Conservation (phyloP, 1,284 basidiomycete genomes). For the Pterulicium gracile region DNA sequence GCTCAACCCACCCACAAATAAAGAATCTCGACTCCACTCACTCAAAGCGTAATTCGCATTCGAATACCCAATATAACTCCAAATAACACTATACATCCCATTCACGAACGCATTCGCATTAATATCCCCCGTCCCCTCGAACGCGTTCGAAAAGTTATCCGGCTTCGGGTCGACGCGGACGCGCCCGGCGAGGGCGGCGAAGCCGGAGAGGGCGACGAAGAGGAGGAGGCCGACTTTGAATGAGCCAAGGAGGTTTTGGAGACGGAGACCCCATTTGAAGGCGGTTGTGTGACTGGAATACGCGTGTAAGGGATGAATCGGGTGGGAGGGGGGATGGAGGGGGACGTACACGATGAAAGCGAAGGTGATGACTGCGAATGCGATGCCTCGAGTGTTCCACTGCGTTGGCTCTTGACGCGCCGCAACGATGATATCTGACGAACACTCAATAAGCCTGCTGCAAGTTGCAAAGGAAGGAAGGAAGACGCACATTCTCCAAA, state of each 20-base stretch:
- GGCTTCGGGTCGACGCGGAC: conserved; percentile 21
- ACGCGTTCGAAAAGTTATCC: conserved; percentile 21
- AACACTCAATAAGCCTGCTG: no score
- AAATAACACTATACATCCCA: no score
- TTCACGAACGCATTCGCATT: no score
- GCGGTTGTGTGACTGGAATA: conserved; percentile 24
- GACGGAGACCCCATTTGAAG: conserved; percentile 30
- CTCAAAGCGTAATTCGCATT: conserved; percentile 28
- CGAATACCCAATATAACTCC: no score
- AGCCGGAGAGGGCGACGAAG: conserved; percentile 28
- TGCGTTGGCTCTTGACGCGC: conserved; percentile 17
- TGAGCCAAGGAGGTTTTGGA: conserved; percentile 35
- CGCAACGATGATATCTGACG: conserved; percentile 10
- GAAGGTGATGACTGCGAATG: conserved; percentile 23
- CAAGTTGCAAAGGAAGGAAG: no score
- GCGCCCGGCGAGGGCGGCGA: conserved; percentile 23
- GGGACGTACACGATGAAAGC: conserved; percentile 11
- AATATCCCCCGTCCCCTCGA: conserved; percentile 21
- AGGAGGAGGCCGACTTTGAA: conserved; percentile 34
- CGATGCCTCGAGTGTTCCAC: conserved; percentile 20
- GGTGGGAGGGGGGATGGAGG: no score
- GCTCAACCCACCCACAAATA: background rate
- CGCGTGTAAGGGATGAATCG: no score
- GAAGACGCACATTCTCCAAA: background rate
- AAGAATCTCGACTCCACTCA: no score